phyloP scores from a whole-genome alignment of 2,329 filamentous ascomycete species.

The Orbilia javanica region DNA sequence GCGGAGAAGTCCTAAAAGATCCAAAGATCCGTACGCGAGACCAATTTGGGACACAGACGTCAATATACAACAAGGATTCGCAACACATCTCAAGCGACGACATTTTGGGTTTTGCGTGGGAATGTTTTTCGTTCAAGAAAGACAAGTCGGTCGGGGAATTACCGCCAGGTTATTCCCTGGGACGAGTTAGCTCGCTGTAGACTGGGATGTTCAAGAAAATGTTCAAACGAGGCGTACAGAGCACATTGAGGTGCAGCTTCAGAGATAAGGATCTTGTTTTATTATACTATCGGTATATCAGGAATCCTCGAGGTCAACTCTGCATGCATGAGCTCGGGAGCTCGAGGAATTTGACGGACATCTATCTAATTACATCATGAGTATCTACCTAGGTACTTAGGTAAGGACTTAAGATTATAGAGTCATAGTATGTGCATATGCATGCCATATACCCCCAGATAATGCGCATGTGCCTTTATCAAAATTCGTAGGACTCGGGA shows the following conservation, averaged over 20 bases:
- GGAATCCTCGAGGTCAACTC: no score
- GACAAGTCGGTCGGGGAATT: background rate
- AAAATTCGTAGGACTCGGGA: no score
- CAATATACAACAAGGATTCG: background rate
- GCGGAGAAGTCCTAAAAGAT: no score
- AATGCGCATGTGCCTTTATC: no score
- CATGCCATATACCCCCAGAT: no score
- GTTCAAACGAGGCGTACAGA: background rate
- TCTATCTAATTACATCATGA: background rate
- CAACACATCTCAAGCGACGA: background rate
- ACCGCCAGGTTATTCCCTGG: background rate
- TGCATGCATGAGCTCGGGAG: background rate
- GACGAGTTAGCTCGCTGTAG: background rate
- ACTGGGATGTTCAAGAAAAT: background rate
- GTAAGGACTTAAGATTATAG: no score
- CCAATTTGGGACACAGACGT: no score
- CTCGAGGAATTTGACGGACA: background rate
- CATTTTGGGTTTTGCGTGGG: background rate
- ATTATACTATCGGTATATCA: no score
- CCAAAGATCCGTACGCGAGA: background rate
- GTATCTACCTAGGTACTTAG: background rate
- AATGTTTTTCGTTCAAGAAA: background rate
- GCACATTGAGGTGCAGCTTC: background rate
- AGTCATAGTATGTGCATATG: no score
- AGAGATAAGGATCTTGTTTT: background rate